A percentile compares a stretch with the other conserved stretches of the same genome.
These are phyloP conservation scores for Gillenia trifoliata DNA, from an alignment of 306 rosid genomes.

Conservation along the genomic window DNA sequence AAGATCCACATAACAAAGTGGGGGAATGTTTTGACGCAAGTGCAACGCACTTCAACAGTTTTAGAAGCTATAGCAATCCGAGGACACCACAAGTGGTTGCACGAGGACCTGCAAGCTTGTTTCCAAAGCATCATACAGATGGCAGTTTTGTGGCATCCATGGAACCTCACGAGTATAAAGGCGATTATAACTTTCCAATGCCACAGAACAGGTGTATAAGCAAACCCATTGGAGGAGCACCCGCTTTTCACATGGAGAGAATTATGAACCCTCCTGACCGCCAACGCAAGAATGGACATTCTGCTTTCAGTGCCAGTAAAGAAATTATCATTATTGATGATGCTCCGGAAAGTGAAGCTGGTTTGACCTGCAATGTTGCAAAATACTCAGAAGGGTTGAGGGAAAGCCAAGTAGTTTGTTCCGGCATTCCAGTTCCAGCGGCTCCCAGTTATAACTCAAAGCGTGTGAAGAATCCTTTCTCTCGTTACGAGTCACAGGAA, in stretches of 20 bases:
- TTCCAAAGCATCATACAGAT: slow-evolving; percentile 25
- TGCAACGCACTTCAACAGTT: slow-evolving; percentile 16
- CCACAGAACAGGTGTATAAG: slow-evolving; percentile 8
- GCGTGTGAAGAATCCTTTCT: slow-evolving; percentile 10
- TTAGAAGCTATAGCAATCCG: slow-evolving; percentile 9
- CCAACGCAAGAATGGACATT: slow-evolving; percentile 22
- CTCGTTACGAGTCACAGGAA: slow-evolving; percentile 22
- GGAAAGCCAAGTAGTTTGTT: slow-evolving; percentile 20
- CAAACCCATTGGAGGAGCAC: slow-evolving; percentile 21
- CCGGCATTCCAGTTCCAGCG: slow-evolving; percentile 21
- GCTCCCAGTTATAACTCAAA: slow-evolving; percentile 21
- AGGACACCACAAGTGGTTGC: slow-evolving; percentile 10
- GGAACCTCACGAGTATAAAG: slow-evolving; percentile 24
- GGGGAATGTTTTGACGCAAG: slow-evolving; percentile 16
- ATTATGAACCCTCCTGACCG: slow-evolving; percentile 9
- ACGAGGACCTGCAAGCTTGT: slow-evolving; percentile 20
- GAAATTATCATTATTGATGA: slow-evolving; percentile 40
- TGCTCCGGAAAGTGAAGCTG: slow-evolving; percentile 24
- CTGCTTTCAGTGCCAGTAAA: slow-evolving; percentile 16
- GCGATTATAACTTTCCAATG: slow-evolving; percentile 18
- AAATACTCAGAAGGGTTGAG: slow-evolving; percentile 27
- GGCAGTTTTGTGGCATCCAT: slow-evolving; percentile 16
- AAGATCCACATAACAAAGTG: slow-evolving; percentile 18
- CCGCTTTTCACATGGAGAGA: slow-evolving; percentile 12
- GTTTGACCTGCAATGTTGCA: slow-evolving; percentile 17